Evolutionary conservation across 441 rosid species (phyloP), one percentile per base, ranked within the genome.

Genomic region (Dalechampia spathulata): DNA sequence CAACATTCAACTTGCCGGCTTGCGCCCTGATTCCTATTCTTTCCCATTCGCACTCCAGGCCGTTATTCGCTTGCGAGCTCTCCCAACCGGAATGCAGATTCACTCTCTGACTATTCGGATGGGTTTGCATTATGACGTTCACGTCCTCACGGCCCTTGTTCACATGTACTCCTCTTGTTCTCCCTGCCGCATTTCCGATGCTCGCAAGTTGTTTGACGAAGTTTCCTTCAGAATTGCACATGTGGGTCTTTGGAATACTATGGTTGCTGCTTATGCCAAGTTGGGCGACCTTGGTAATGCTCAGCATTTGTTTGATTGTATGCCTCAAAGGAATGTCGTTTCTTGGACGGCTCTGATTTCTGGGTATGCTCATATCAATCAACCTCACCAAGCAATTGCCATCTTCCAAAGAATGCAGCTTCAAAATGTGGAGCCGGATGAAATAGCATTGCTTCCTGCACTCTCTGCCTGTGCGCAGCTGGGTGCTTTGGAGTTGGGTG

Each of bases 401-500:
- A 44, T 75, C 41, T 89, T 89, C 58, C 57, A 67, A 51, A 69
- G 72, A 67, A 83, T 83, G 90, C 65, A 71, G 67, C 45, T 71
- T 45, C 73, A 79, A 52, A 73, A 77, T 45, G 80, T 79, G 27
- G 66, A 77, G 68, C 86, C 90, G 5, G 92, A 89, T 62, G 86
- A 78, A 60, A 66, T 86, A 10, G 62, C 88, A 3, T 54, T 84
- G 81, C 55, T 83, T 66, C 76, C 85, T 48, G 79, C 61, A 7
- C 80, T 86, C 25, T 79, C 90, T 30, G 88, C 90, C 53, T 84
- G 89, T 67, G 82, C 86, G 21, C 73, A 81, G 36, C 43, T 84
- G 60, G 90, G 91, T n/a, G 78, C 84, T 2, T 69, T 79, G 49
- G 73, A 77, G 20, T 46, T 81, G 28, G 91, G 97, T 28, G 80